Evolutionary conservation across 768 basidiomycete genomes (phyloP).

Genomic region (Saitozyma sp.): DNA sequence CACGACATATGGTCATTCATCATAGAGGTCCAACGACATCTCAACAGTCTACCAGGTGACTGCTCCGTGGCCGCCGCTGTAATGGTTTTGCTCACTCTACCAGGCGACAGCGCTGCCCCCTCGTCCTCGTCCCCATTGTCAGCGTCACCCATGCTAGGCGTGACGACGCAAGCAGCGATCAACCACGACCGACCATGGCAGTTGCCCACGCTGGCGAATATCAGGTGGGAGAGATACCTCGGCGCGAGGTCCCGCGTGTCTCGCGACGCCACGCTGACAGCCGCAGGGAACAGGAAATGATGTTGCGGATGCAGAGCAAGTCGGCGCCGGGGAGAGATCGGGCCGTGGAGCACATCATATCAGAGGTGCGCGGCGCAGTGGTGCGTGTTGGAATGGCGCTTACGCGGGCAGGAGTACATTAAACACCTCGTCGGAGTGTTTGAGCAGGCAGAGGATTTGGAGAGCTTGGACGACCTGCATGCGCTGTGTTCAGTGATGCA

Average conservation of each 20-base stretch:
- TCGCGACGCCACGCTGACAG: constrained; percentile 6
- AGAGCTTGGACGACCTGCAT: constrained; percentile 86
- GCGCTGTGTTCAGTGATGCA: constrained; percentile 89
- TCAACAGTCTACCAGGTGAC: constrained; percentile 33
- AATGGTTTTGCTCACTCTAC: neutral
- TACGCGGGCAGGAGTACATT: constrained; percentile 70
- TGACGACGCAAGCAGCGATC: constrained; percentile 2
- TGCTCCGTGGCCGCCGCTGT: constrained; percentile 2
- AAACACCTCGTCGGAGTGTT: constrained; percentile 80
- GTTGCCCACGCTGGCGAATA: constrained; percentile 38
- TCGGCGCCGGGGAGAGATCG: constrained; percentile 74
- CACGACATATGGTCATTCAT: constrained; percentile 98
- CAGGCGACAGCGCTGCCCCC: constrained; percentile 26
- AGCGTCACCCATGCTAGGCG: constrained; percentile 29
- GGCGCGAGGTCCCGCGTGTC: constrained; percentile 3
- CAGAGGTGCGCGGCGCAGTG: constrained; percentile 63
- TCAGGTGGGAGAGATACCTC: constrained; percentile 17
- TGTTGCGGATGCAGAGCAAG: constrained; percentile 59
- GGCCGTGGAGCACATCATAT: constrained; percentile 84
- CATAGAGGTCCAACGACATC: constrained; percentile 79
- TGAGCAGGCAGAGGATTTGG: constrained; percentile 86
- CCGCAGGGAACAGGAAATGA: constrained; percentile 39
- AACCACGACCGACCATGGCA: constrained; percentile 26
- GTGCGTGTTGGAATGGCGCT: neutral
- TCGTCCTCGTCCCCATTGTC: constrained; percentile 35